Conservation (phyloP, 75 land plant species). For the Picea glauca region DNA sequence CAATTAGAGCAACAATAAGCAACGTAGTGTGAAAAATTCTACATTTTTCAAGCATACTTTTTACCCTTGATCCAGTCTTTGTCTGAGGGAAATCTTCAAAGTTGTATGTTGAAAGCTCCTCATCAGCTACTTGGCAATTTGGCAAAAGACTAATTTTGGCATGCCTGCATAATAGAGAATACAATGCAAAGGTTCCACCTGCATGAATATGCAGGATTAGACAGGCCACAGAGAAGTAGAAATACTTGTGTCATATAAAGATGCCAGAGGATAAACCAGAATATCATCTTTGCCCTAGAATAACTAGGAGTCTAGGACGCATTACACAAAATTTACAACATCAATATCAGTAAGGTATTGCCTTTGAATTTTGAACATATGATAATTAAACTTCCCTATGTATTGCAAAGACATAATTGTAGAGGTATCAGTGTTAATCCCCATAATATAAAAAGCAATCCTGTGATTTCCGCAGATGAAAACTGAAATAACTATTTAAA, state of each 20-base stretch:
- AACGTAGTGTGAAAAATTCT: background rate
- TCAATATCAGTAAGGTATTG: background rate
- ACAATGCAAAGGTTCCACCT: constrained; percentile 62
- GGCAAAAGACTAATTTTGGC: constrained; percentile 57
- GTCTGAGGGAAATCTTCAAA: constrained; percentile 16
- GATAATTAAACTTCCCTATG: background rate
- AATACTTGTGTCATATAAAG: background rate
- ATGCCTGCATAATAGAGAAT: constrained; percentile 67
- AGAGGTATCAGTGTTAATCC: background rate
- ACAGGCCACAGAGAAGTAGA: background rate
- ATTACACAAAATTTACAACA: background rate
- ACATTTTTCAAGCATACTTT: constrained; percentile 43
- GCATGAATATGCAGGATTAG: constrained; percentile 6
- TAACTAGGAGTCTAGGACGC: background rate
- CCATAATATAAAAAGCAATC: background rate
- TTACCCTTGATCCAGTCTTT: constrained; percentile 25
- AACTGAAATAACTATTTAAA: background rate
- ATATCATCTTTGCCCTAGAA: background rate
- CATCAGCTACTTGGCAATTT: constrained; percentile 57
- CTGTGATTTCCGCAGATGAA: background rate
- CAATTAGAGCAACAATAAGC: constrained; percentile 46
- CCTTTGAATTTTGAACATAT: background rate
- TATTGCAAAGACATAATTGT: background rate
- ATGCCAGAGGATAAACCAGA: background rate
- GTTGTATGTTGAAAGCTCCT: constrained; percentile 63